Conservation (phyloP, 208 protist genomes). For the Phytomonas serpens region DNA sequence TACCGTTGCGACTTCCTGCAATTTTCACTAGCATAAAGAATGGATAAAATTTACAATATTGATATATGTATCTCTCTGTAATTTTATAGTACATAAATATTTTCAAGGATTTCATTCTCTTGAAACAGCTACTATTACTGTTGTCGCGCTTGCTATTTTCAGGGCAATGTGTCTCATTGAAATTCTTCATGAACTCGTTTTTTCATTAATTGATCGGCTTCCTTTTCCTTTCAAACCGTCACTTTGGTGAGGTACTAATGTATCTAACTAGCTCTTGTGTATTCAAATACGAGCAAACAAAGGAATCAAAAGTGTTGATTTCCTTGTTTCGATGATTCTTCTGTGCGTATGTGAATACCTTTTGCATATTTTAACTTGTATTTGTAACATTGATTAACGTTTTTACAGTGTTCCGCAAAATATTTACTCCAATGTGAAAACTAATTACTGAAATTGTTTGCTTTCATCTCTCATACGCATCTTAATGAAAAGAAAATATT, state of each 20-base stretch:
- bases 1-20: background rate
- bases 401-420: background rate
- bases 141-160: background rate
- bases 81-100: background rate
- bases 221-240: background rate
- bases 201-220: background rate
- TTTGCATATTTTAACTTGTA: background rate
- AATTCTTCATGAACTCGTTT: background rate
- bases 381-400: background rate
- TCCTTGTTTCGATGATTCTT: conserved; percentile 6
- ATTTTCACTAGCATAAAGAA: background rate
- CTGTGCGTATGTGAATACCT: background rate
- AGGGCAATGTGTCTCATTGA: background rate
- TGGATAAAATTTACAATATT: background rate
- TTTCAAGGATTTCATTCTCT: background rate
- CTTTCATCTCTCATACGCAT: background rate
- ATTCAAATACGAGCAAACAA: background rate
- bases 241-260: background rate
- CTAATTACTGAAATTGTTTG: background rate
- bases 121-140: background rate
- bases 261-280: conserved; percentile 3
- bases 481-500: background rate
- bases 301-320: background rate
- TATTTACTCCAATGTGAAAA: background rate
- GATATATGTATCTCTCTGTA: background rate